phyloP scores from a whole-genome alignment of 345 rosid genomes.

The Sisymbrium altissimum region DNA sequence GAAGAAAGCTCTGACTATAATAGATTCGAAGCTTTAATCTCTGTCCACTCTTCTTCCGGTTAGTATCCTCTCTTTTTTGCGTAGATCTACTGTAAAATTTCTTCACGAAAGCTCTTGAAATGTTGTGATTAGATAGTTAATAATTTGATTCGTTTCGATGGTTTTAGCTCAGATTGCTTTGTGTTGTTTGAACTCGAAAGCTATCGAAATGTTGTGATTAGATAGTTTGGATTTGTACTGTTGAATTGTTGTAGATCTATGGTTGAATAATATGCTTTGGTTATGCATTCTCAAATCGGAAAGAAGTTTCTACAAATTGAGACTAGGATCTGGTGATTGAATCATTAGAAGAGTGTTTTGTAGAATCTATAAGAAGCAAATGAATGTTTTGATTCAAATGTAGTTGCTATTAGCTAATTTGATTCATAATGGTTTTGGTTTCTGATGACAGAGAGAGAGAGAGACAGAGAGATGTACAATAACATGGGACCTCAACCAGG shows the following conservation, averaged over 20 bases:
- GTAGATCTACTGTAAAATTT: neutral
- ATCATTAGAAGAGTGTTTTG: neutral
- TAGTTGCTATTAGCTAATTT: neutral
- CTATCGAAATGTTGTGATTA: too few relatives aligned
- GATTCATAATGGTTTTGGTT: neutral
- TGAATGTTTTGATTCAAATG: neutral
- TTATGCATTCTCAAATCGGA: conserved; percentile 2
- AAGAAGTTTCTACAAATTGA: neutral
- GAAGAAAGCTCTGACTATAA: conserved; percentile 12
- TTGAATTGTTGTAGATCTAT: conserved; percentile 1
- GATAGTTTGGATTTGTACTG: neutral
- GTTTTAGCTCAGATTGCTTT: neutral
- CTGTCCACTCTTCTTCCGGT: neutral
- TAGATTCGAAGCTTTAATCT: neutral
- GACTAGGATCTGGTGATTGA: conserved; percentile 2
- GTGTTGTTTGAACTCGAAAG: neutral
- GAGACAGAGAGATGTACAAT: conserved; percentile 39
- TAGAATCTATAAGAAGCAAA: neutral
- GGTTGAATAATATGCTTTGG: neutral
- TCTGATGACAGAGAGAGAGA: conserved; percentile 28
- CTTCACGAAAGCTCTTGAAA: neutral
- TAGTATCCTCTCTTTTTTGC: neutral
- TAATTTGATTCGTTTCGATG: neutral
- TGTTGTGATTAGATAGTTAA: too few relatives aligned
- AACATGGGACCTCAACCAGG: conserved; percentile 41